phyloP scores from a whole-genome alignment of 768 basidiomycete genomes.

The Udeniomyces megalosporus region DNA sequence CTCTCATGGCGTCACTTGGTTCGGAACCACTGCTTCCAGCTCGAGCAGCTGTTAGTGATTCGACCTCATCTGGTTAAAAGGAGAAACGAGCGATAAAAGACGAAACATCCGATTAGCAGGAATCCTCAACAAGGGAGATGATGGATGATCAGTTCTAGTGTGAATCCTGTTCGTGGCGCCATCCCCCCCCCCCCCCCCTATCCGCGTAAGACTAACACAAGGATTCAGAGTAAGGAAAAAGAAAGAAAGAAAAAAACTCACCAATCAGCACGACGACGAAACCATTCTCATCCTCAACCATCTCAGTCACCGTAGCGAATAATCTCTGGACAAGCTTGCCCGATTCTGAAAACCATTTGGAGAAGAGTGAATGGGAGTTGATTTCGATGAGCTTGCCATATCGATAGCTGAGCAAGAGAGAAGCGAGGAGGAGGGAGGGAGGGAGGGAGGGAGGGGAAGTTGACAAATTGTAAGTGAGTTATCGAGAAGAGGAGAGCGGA shows the following conservation, averaged over 20 bases:
- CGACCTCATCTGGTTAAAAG: conserved; percentile 99
- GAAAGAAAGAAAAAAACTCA: conserved; percentile 24
- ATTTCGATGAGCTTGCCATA: conserved; percentile 84
- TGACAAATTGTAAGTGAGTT: too few species aligned
- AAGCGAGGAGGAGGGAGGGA: not conserved
- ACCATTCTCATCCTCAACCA: conserved; percentile 77
- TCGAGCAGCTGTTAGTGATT: conserved; percentile 83
- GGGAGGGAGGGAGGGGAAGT: too few species aligned
- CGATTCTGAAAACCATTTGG: conserved; percentile 97
- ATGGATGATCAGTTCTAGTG: too few species aligned
- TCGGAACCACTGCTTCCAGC: conserved; percentile 91
- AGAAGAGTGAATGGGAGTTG: conserved; percentile 94
- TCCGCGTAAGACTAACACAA: too few species aligned
- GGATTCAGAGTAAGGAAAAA: not conserved
- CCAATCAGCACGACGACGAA: conserved; percentile 93
- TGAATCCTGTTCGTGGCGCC: too few species aligned
- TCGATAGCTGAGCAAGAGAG: conserved; percentile 45
- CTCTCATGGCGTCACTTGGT: conserved; percentile 82
- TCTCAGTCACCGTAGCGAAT: conserved; percentile 71
- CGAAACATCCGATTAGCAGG: too few species aligned
- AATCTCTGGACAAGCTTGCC: conserved; percentile 92
- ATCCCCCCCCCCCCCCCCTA: too few species aligned
- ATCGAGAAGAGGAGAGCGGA: not conserved
- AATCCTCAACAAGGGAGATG: too few species aligned
- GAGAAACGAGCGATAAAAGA: too few species aligned